Evolutionary conservation across 139 green algal genomes (phyloP).

Genomic region (Zygnema cylindricum): DNA sequence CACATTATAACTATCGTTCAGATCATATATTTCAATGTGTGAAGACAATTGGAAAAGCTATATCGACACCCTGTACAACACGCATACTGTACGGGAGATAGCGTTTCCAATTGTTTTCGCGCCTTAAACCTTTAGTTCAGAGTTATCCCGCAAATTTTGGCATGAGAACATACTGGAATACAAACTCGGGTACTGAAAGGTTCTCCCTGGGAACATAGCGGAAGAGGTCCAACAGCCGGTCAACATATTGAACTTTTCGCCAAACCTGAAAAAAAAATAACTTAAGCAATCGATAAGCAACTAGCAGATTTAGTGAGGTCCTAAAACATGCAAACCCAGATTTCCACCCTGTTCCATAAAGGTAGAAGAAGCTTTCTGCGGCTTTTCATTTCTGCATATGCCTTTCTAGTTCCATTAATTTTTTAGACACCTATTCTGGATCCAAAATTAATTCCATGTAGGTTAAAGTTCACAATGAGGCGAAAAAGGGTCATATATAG

Average conservation of each 20-base stretch:
- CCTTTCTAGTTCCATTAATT: too few species aligned
- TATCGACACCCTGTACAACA: not conserved
- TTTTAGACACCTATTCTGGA: too few species aligned
- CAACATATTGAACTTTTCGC: conserved; percentile 54
- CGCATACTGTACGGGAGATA: not conserved
- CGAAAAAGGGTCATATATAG: too few species aligned
- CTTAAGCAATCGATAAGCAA: too few species aligned
- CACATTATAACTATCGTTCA: not conserved
- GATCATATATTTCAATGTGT: not conserved
- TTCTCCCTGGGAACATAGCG: conserved; percentile 38
- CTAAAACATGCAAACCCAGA: too few species aligned
- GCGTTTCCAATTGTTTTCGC: not conserved
- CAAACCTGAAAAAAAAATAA: conserved; percentile 57
- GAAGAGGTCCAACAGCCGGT: conserved; percentile 54
- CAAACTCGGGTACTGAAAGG: conserved; percentile 55
- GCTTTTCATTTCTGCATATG: too few species aligned
- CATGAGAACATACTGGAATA: conserved; percentile 48
- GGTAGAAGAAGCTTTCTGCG: too few species aligned
- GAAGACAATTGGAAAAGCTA: not conserved
- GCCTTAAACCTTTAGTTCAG: not conserved
- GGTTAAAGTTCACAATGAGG: too few species aligned
- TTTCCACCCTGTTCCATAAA: too few species aligned
- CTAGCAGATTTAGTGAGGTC: too few species aligned
- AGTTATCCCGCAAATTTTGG: not conserved
- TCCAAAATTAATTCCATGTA: too few species aligned